Evolutionary conservation across 345 rosid genomes (phyloP), one percentile per base, ranked within the genome.

Genomic region (Turritis glabra): DNA sequence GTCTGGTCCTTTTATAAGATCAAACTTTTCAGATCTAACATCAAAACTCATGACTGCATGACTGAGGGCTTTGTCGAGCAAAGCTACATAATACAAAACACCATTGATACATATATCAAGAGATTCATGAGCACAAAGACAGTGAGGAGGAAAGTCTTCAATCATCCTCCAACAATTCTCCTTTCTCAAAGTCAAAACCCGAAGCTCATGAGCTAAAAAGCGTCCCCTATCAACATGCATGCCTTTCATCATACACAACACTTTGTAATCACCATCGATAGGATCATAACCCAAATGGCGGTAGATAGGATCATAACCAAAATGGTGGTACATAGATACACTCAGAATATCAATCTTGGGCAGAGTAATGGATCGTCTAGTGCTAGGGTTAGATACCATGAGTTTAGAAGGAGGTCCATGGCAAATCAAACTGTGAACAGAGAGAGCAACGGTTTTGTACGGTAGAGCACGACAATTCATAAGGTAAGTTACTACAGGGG

Each of bases 221-320:
- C 73, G 54, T 27, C 54, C 54, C 14, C 5, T 0, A 3, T 3
- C 0, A 13, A 40, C 46, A 40, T 4, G 46, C 46, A 40, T 13
- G 15, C 52, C 56, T 56, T 21, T 56, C 15, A 12, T 23, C 67
- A 59, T 47, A 59, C 67, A 71, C 59, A 71, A 59, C 58, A 71
- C 17, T 33, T 71, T 71, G 67, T 58, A 58, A 26, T 71, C 75
- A n/a, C 47, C 58, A 59, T 12, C 26, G 6, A 59, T 48, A 29
- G 75, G 67, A 59, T 71, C 75, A 71, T 47, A 71, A 71, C 67
- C 75, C 47, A 71, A 46, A 58, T 10, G 48, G 5, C 23, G 57
- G 37, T 71, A 48, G 6, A 59, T 48, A 29, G 75, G 67, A 59
- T 71, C 75, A 71, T 47, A 71, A 71, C 67, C 75, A 35, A 71